These are phyloP conservation scores for Plasmodium malariae DNA, from an alignment of 169 alveolate species.

Conservation along the genomic window DNA sequence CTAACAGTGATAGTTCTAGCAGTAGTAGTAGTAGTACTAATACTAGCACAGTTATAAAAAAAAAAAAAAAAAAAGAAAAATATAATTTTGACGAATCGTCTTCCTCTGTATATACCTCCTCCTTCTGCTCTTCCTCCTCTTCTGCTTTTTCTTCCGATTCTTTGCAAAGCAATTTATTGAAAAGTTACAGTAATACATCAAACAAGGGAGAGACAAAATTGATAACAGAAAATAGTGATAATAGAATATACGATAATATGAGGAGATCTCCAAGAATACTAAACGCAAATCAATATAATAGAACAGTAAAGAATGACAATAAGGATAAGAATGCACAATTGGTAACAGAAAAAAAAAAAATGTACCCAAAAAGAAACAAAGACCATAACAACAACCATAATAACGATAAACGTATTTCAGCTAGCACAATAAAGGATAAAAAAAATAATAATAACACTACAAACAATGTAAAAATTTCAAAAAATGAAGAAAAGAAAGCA, in stretches of 20 bases:
- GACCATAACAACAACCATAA: not conserved
- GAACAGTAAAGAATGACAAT: not conserved
- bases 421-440: not conserved
- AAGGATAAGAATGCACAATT: not conserved
- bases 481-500: constrained; percentile 8
- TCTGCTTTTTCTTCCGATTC: constrained; percentile 11
- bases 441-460: not conserved
- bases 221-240: not conserved
- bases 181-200: not conserved
- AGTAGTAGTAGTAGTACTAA: not conserved
- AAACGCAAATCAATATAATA: not conserved
- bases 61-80: constrained; percentile 16
- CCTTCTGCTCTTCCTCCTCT: constrained; percentile 49
- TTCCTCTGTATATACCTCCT: constrained; percentile 10
- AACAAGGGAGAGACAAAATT: not conserved
- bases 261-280: not conserved
- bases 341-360: not conserved
- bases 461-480: not conserved
- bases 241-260: not conserved
- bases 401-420: not conserved
- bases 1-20: not conserved
- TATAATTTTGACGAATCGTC: constrained; percentile 34
- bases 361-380: not conserved
- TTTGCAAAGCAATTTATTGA: not conserved
- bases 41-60: not conserved